Conservation (phyloP, 768 basidiomycete species). For the Auriscalpium microsporum region DNA sequence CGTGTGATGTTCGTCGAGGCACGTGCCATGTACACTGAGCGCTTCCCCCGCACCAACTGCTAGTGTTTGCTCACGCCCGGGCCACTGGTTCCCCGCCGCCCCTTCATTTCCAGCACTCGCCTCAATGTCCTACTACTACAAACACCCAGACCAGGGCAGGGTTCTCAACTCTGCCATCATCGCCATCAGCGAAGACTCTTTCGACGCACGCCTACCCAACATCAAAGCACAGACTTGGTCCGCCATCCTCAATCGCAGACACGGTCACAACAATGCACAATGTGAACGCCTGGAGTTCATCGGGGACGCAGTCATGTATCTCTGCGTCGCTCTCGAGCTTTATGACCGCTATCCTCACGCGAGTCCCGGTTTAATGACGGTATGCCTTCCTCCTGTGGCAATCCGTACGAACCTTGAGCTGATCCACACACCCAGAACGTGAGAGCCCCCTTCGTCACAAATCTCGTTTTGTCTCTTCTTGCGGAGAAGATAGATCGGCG, state of each 20-base stretch:
- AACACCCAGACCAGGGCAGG: not conserved
- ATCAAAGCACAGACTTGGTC: slow-evolving; percentile 25
- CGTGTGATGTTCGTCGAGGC: not conserved
- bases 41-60: not conserved
- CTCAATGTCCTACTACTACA: not conserved
- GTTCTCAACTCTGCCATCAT: slow-evolving; percentile 17
- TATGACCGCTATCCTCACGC: slow-evolving; percentile 23
- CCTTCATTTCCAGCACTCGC: not conserved
- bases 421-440: slow-evolving; percentile 26
- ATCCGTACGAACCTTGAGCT: slow-evolving; percentile 19
- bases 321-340: slow-evolving; percentile 31
- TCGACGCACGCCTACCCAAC: slow-evolving; percentile 25
- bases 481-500: slow-evolving; percentile 24
- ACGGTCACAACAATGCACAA: slow-evolving; percentile 9
- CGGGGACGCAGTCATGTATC: slow-evolving; percentile 39
- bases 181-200: slow-evolving; percentile 16
- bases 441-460: slow-evolving; percentile 20
- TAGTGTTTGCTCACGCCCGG: too few species aligned
- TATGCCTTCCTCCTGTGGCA: slow-evolving; percentile 9
- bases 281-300: slow-evolving; percentile 39
- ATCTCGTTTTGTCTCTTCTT: slow-evolving; percentile 20
- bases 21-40: not conserved
- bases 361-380: slow-evolving; percentile 20
- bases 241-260: slow-evolving; percentile 13
- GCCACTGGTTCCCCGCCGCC: too few species aligned